Conservation (phyloP, 2,329 filamentous ascomycete genomes). For the Capronia coronata region DNA sequence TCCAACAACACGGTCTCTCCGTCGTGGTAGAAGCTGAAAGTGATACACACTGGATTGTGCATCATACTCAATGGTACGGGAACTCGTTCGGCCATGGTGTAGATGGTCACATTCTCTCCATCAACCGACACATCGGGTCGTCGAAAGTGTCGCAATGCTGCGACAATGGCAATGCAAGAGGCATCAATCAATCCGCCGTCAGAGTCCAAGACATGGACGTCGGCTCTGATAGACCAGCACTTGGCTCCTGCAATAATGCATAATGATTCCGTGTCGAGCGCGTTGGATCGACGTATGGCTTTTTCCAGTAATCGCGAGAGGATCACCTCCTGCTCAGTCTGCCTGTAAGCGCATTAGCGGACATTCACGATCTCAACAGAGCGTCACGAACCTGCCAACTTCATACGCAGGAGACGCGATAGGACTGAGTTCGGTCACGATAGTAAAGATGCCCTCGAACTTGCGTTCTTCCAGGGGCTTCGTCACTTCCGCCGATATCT, state of each 20-base stretch:
- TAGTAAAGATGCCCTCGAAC: conserved; percentile 92
- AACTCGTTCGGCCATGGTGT: conserved; percentile 76
- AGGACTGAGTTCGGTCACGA: conserved; percentile 81
- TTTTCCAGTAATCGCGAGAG: conserved; percentile 88
- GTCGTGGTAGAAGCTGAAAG: conserved; percentile 70
- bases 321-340: conserved; percentile 75
- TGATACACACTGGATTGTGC: conserved; percentile 85
- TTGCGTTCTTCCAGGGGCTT: conserved; percentile 80
- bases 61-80: conserved; percentile 85
- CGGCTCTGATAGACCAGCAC: conserved; percentile 84
- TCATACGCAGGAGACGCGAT: conserved; percentile 91
- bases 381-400: conserved; percentile 56
- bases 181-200: conserved; percentile 87
- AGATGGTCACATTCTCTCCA: conserved; percentile 76
- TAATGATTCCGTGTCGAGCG: conserved; percentile 89
- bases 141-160: conserved; percentile 83
- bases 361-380: not conserved
- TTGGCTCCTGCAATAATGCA: conserved; percentile 87
- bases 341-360: conserved; percentile 41
- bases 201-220: conserved; percentile 84
- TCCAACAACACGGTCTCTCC: conserved; percentile 41
- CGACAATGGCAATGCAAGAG: conserved; percentile 77
- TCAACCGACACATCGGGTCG: conserved; percentile 83
- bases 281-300: conserved; percentile 82
- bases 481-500: conserved; percentile 81